Evolutionary conservation across 805 yeast genomes (phyloP).

Genomic region (Tetrapisispora iriomotensis): DNA sequence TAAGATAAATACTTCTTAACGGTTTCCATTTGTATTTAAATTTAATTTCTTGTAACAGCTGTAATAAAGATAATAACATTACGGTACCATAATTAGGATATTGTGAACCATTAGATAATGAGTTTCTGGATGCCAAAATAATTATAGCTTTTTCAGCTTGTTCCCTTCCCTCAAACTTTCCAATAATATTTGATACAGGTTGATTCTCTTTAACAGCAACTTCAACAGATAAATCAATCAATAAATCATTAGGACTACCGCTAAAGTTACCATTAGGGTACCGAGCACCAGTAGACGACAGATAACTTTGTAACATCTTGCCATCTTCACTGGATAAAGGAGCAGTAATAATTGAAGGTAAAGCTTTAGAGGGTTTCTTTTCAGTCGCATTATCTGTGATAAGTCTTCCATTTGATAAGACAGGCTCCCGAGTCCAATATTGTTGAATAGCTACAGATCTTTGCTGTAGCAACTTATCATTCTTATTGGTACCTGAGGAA

Average conservation of each 20-base stretch:
- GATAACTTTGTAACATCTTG: constrained; percentile 25
- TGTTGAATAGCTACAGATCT: constrained; percentile 47
- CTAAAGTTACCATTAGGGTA: constrained; percentile 11
- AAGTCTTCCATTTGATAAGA: constrained; percentile 34
- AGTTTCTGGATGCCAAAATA: constrained; percentile 73
- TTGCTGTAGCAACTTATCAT: constrained; percentile 25
- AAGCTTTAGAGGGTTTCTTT: constrained; percentile 38
- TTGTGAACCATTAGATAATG: constrained; percentile 61
- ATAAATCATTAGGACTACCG: constrained; percentile 12
- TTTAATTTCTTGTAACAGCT: constrained; percentile 54
- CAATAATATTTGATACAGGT: constrained; percentile 66
- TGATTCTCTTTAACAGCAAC: constrained; percentile 45
- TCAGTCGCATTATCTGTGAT: too few relatives aligned
- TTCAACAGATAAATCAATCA: constrained; percentile 26
- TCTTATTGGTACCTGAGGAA: constrained; percentile 31
- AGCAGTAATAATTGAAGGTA: constrained; percentile 64
- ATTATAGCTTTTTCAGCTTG: constrained; percentile 60
- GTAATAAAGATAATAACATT: constrained; percentile 55
- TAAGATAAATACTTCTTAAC: constrained; percentile 68
- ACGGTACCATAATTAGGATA: constrained; percentile 66
- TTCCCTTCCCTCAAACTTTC: constrained; percentile 70
- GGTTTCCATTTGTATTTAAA: constrained; percentile 68
- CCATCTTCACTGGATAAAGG: constrained; percentile 72
- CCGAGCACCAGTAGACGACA: constrained; percentile 18
- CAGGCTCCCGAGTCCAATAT: constrained; percentile 61